Base-by-base conservation (phyloP, 805 yeast species). In the Wickerhamomyces chambardii region DNA sequence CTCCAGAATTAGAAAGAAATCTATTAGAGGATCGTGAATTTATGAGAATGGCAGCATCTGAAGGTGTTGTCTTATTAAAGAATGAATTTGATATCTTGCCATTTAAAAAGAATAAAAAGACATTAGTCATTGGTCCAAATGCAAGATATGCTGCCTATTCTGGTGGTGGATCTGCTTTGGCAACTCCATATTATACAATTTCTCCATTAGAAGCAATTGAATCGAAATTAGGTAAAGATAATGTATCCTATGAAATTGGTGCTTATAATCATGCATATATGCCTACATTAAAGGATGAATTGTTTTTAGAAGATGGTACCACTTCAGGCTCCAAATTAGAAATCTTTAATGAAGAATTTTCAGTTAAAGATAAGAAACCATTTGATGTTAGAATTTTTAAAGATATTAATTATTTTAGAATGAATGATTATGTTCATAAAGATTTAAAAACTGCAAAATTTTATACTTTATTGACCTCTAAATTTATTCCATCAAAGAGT, bases 141-240 rank as follows among this genome's bases (percentile, higher is more conserved):
- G 80, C 74, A 19, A 70, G 62, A 42, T 52, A 49, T 31, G 58
- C 74, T 6, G 64, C 67, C 28, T 68, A 61, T 40, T 67, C 74
- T 18, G 82, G 83, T 38, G 83, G 83, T 41, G 83, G 83, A 6
- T 74, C 80, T 16, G 79, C 81, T 25, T 58, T 74, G 9, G 54
- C 71, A 42, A 53, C 55, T 17, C 66, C 75, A 5, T 64, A 70
- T 47, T 69, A 72, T 49, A 55, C 62, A 14, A 60, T 69, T 9
- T 55, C 74, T 14, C 76, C 77, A 4, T 64, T 51, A 30, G 68
- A 70, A 15, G 75, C 70, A 15, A 66, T 74, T 36, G 37, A 51
- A 10, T 41, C 47, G 14, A 50, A 48, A 31, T 17, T 42, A 21
- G 53, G 50, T 8, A 18, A 36, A 15, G 45, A 43, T 4, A 39